A percentile compares a stretch with the other conserved stretches of the same genome.
Conservation (phyloP, 352 stramenopile genomes). For the Globisporangium irregulare region DNA sequence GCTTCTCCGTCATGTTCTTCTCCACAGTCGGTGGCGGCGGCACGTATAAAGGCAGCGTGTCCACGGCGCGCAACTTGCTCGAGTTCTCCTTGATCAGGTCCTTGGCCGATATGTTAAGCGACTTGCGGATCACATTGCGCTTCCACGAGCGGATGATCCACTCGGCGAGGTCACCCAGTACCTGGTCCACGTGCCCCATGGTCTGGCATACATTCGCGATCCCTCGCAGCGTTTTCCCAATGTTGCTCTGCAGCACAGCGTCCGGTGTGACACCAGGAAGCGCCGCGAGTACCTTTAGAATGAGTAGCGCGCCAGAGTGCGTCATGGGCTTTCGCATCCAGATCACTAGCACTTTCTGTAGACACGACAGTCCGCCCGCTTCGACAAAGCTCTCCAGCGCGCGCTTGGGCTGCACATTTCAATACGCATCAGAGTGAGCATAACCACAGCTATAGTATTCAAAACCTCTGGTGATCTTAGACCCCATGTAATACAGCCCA, state of each 20-base stretch:
- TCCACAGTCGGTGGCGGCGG: conserved; percentile 18
- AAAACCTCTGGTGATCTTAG: too few species aligned
- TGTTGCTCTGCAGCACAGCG: conserved; percentile 48
- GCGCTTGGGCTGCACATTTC: conserved; percentile 36
- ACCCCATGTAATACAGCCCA: background rate
- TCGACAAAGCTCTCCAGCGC: conserved; percentile 63
- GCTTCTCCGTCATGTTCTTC: conserved; percentile 15
- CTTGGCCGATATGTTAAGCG: conserved; percentile 33
- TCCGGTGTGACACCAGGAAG: conserved; percentile 57
- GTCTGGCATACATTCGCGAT: conserved; percentile 41
- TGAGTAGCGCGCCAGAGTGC: conserved; percentile 41
- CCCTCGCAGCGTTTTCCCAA: conserved; percentile 45
- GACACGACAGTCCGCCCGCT: conserved; percentile 42
- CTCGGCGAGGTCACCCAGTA: conserved; percentile 49
- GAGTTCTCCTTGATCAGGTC: conserved; percentile 44
- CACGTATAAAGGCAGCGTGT: conserved; percentile 32
- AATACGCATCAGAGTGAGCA: background rate
- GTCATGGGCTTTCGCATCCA: conserved; percentile 52
- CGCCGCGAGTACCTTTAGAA: conserved; percentile 42
- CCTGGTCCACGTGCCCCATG: conserved; percentile 35
- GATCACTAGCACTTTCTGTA: conserved; percentile 48
- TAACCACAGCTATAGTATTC: background rate
- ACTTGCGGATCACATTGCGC: conserved; percentile 40
- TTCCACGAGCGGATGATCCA: conserved; percentile 68
- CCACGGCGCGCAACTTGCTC: conserved; percentile 31